A percentile compares a stretch with the other conserved stretches of the same genome.
Evolutionary conservation across 1,284 basidiomycete genomes (phyloP).

Genomic region (Kalmanozyma brasiliensis): DNA sequence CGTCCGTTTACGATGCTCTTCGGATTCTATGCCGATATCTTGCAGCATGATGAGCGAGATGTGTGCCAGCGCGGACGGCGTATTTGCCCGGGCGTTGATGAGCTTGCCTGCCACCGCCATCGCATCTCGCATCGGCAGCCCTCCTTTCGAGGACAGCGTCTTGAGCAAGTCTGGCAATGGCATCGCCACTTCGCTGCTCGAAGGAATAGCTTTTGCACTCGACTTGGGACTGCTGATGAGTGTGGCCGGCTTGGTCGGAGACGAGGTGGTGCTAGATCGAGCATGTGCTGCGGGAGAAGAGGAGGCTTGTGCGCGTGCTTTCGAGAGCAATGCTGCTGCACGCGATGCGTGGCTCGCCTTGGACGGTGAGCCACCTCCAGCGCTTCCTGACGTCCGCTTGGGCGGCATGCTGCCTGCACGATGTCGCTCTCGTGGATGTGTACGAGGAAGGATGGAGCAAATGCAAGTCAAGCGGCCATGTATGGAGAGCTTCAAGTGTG

Average conservation of each 20-base stretch:
- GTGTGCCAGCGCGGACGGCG: conserved; percentile 30
- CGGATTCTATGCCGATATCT: conserved; percentile 49
- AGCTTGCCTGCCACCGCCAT: conserved; percentile 58
- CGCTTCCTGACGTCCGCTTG: conserved; percentile 9
- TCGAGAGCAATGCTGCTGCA: conserved; percentile 41
- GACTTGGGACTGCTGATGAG: neutral
- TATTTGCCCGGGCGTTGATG: conserved; percentile 51
- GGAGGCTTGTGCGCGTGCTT: conserved; percentile 38
- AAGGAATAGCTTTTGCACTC: neutral
- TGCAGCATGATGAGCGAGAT: conserved; percentile 50
- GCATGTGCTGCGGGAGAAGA: conserved; percentile 33
- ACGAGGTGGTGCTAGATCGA: conserved; percentile 18
- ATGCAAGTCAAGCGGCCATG: neutral
- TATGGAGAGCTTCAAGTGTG: too few relatives aligned
- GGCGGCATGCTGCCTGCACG: conserved; percentile 26
- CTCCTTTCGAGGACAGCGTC: conserved; percentile 42
- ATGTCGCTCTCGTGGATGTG: neutral
- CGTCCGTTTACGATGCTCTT: conserved; percentile 47
- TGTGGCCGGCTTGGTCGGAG: conserved; percentile 17
- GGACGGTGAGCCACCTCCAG: conserved; percentile 20
- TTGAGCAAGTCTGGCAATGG: conserved; percentile 48
- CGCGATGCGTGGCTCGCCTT: conserved; percentile 39
- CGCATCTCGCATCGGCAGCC: conserved; percentile 49
- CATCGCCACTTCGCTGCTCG: conserved; percentile 15
- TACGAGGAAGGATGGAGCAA: neutral